Conservation (phyloP, 2,329 filamentous ascomycete genomes). For the Trichoderma lentiforme region DNA sequence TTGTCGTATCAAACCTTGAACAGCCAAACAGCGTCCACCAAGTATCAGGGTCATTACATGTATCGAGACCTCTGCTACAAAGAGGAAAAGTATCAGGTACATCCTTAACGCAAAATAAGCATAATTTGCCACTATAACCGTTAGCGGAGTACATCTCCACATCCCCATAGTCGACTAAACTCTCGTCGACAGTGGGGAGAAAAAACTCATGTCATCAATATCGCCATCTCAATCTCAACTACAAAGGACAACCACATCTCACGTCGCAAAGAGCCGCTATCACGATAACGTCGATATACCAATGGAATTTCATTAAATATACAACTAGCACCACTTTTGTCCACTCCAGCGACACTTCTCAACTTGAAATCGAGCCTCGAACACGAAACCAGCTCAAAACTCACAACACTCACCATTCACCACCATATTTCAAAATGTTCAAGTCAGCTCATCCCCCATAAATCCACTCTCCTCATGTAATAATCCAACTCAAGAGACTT, state of each 20-base stretch:
- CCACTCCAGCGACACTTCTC: not conserved
- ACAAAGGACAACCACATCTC: not conserved
- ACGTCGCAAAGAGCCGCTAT: not conserved
- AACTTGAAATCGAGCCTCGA: not conserved
- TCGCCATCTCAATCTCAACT: not conserved
- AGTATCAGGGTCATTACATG: too few relatives aligned
- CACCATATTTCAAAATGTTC: slow-evolving; percentile 4
- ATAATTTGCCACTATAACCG: not conserved
- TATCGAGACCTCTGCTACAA: not conserved
- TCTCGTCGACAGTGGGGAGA: not conserved
- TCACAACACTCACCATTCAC: not conserved
- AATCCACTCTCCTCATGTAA: too few relatives aligned
- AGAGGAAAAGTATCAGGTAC: not conserved
- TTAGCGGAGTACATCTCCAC: not conserved
- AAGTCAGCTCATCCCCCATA: not conserved
- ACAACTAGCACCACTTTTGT: not conserved
- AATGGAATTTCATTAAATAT: not conserved
- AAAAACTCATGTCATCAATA: not conserved
- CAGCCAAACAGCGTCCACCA: too few relatives aligned
- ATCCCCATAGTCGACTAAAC: not conserved
- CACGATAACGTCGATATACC: not conserved
- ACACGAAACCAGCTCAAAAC: not conserved
- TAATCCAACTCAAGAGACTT: not conserved
- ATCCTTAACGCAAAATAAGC: not conserved
- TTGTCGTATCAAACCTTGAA: too few relatives aligned